Conservation (phyloP, 208 protist species). For the Leishmania aethiopica region DNA sequence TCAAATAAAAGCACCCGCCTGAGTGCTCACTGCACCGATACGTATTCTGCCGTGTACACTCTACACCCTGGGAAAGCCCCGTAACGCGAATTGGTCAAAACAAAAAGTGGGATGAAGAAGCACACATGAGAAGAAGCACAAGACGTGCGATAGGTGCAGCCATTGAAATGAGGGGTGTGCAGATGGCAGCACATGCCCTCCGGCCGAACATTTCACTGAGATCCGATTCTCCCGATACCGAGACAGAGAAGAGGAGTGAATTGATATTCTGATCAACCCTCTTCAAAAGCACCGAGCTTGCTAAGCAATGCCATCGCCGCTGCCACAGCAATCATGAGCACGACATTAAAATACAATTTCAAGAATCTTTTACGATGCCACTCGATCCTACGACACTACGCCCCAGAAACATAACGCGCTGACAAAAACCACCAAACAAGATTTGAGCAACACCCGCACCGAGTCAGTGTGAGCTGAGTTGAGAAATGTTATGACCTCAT, state of each 20-base stretch:
- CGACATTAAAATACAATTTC: accelerated
- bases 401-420: too few relatives aligned
- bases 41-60: slow-evolving; percentile 12
- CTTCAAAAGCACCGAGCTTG: accelerated
- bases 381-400: too few relatives aligned
- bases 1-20: neutral
- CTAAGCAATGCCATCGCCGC: accelerated
- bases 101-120: slow-evolving; percentile 1
- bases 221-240: too few relatives aligned
- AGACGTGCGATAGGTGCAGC: too few relatives aligned
- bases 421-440: too few relatives aligned
- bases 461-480: slow-evolving; percentile 12
- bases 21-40: neutral
- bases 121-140: neutral
- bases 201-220: too few relatives aligned
- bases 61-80: neutral
- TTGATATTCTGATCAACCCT: too few relatives aligned
- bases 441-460: neutral
- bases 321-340: too few relatives aligned
- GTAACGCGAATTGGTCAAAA: neutral
- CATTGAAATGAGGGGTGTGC: too few relatives aligned
- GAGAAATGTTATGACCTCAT: slow-evolving; percentile 7
- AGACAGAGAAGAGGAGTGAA: too few relatives aligned
- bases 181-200: too few relatives aligned
- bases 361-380: accelerated